Conservation (phyloP, 495 filamentous ascomycete genomes). For the Pyronema omphalodes region DNA sequence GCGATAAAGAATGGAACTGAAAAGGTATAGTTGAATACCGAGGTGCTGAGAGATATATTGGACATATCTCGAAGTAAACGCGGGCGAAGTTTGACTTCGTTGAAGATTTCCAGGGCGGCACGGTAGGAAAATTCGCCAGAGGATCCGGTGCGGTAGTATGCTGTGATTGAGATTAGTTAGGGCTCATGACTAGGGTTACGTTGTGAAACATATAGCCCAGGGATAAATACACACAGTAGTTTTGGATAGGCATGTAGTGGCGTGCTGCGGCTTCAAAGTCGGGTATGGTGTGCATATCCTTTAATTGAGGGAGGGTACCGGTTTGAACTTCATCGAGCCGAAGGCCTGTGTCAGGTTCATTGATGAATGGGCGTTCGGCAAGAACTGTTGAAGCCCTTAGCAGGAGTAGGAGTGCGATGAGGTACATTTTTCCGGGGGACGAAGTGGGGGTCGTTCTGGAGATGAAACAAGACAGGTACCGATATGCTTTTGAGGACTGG, state of each 20-base stretch:
- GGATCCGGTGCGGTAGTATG: conserved; percentile 29
- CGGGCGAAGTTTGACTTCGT: conserved; percentile 20
- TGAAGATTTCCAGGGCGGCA: conserved; percentile 27
- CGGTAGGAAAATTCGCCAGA: conserved; percentile 29
- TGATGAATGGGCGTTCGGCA: conserved; percentile 5
- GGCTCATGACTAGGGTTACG: no score
- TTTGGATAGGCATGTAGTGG: conserved; percentile 1
- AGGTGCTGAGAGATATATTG: conserved; percentile 21
- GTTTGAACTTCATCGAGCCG: not conserved
- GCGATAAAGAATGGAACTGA: conserved; percentile 30
- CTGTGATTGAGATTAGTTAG: not conserved
- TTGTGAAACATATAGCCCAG: not conserved
- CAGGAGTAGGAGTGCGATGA: not conserved
- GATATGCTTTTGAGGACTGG: no score
- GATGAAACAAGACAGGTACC: no score
- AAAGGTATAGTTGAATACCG: conserved; percentile 28
- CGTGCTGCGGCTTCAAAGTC: conserved; percentile 36
- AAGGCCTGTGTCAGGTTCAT: conserved; percentile 7
- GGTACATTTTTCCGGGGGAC: no score
- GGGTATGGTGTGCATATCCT: conserved; percentile 30
- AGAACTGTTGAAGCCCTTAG: not conserved
- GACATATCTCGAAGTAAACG: conserved; percentile 24
- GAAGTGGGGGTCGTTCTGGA: no score
- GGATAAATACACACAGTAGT: conserved; percentile 1
- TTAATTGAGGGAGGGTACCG: conserved; percentile 1